Base-by-base conservation (phyloP, 257 asterid species). In the Solanum tarapatanum region DNA sequence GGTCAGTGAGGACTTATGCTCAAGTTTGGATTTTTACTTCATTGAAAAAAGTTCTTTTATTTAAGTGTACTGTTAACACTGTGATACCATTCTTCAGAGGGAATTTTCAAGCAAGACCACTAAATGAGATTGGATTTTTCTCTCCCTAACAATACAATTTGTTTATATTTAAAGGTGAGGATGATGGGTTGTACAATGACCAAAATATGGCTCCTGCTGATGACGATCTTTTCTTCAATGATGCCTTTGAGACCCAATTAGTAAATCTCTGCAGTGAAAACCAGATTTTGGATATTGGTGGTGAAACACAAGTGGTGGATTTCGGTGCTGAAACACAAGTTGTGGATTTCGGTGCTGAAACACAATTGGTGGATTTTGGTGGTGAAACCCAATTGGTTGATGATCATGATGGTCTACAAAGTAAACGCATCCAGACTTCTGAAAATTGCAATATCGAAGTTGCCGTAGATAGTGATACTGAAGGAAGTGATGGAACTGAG, bases 331-430 rank as follows among this genome's bases (percentile, higher is more conserved):
- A 87, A 70, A 87, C 89, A 19, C 92, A 88, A 83, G 11, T 75
- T 77, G 76, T 89, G 84, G 91, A 89, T 80, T 36, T 43, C 28
- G 87, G 48, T 70, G 84, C 36, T 37, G 90, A 88, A 24, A 91
- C 89, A 8, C 91, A 87, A 86, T 82, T 39, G 26, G 23, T 89
- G 80, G 90, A 92, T 60, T 69, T 87, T 48, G 60, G 16, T 26
- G 82, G 30, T 41, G 98, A 92, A 89, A 95, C 97, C 51, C 98
- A 96, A 89, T 91, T 88, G 85, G 85, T 94, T 84, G 95, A 92
- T 77, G 92, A 94, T 90, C 55, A 75, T 86, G 92, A 90, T 86
- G 89, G 89, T 91, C 79, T 88, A 84, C 87, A 87, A 24, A 39
- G 74, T 88, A 51, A 85, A 77, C 82, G 41, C 35, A 73, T 87